Conservation (phyloP, 257 asterid species). For the Plantago elongata region DNA sequence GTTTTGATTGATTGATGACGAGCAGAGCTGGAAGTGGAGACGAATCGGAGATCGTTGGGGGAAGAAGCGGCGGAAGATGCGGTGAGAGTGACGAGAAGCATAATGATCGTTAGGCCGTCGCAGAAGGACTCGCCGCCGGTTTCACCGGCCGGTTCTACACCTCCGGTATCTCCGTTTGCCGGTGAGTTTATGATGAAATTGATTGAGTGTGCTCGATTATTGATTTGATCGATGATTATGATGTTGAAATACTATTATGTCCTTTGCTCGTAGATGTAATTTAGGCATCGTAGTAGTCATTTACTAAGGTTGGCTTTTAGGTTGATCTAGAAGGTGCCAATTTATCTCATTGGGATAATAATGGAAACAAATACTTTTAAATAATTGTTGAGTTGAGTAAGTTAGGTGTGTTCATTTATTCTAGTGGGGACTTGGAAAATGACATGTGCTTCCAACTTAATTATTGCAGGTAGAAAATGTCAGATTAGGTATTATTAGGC, state of each 20-base stretch:
- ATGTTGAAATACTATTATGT: background rate
- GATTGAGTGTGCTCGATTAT: background rate
- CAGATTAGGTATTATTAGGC: background rate
- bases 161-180: conserved; percentile 91
- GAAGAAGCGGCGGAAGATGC: conserved; percentile 48
- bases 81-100: conserved; percentile 79
- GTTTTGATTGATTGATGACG: background rate
- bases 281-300: background rate
- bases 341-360: background rate
- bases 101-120: conserved; percentile 60
- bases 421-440: conserved; percentile 23
- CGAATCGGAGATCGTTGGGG: conserved; percentile 30
- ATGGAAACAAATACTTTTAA: background rate
- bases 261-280: background rate
- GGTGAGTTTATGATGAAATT: conserved; percentile 38
- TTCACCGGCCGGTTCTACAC: conserved; percentile 75
- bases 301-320: background rate
- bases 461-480: background rate
- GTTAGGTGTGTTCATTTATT: conserved; percentile 17
- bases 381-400: conserved; percentile 12
- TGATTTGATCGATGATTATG: background rate
- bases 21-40: conserved; percentile 45
- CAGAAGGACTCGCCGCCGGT: conserved; percentile 76
- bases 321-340: background rate
- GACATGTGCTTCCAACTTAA: conserved; percentile 21